Base-by-base conservation (phyloP, 139 green algal species). In the Micractinium sp. region DNA sequence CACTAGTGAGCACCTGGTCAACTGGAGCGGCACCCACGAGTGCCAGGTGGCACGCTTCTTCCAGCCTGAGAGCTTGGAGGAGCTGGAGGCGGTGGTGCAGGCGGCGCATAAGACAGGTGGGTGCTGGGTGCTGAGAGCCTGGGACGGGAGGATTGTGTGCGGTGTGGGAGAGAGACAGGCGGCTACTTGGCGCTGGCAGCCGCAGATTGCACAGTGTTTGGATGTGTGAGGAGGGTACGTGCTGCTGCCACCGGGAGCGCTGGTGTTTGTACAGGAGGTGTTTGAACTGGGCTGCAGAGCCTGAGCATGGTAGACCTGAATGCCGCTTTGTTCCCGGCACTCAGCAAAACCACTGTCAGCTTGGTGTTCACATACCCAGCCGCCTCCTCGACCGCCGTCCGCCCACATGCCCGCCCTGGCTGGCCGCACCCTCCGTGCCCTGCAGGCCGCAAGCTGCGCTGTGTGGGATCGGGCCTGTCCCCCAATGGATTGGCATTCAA, bases 21-120 rank as follows among this genome's bases (percentile, higher is more conserved):
- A 99, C 93, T 99, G 98, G 98, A 98, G 94, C 31, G 95, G 89
- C 81, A 99, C 98, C n/a, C 97, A 99, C 87, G 91, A 95, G 77
- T 82, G 71, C 38, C 27, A 83, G 33, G 89, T 87, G 71, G 39
- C 88, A 82, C 90, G 87, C n/a, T 94, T 95, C 33, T 96, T 96
- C 89, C 92, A 97, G 83, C 97, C 98, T 4, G 97, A 99, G 90
- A 97, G 82, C 29, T 85, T 95, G 86, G 92, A 93, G 80, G 96
- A 99, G 90, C 92, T 99, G 47, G 95, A 97, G 90, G 82, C 82
- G 3, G 92, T 98, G 15, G 92, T 99, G 0, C 69, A 67, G 2
- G 39, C 94, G 22, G 94, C 94, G 33, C 94, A 97, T 79, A 80
- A 78, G 39, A 31, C 85, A 25, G 90, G 91, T 78, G 39, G 9